A percentile compares a stretch with the other conserved stretches of the same genome.
These are phyloP conservation scores for Hypocreales sp. DNA, from an alignment of 2,329 filamentous ascomycete genomes.

Conservation along the genomic window DNA sequence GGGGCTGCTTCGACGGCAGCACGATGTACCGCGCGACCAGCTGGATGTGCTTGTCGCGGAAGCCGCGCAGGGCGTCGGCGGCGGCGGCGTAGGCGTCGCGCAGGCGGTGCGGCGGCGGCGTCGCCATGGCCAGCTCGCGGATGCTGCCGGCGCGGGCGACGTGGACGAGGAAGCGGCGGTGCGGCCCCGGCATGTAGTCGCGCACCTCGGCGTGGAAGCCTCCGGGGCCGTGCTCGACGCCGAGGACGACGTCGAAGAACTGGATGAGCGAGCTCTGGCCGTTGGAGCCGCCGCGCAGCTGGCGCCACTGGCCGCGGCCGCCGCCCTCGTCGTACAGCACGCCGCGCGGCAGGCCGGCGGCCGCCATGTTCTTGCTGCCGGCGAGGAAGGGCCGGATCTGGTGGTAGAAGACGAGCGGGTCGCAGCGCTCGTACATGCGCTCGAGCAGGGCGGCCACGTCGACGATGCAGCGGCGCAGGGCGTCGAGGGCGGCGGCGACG, in stretches of 20 bases:
- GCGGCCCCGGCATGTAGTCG: conserved; percentile 77
- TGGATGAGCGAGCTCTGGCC: conserved; percentile 87
- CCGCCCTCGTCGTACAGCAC: conserved; percentile 70
- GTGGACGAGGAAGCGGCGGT: conserved; percentile 62
- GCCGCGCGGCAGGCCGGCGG: conserved; percentile 67
- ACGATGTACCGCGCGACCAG: conserved; percentile 88
- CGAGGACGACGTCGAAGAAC: conserved; percentile 78
- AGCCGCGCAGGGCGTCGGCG: conserved; percentile 55
- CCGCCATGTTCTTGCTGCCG: conserved; percentile 82
- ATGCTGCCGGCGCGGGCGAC: conserved; percentile 60
- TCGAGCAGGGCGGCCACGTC: conserved; percentile 53
- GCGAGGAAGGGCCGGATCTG: conserved; percentile 77
- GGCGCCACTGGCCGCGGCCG: conserved; percentile 50
- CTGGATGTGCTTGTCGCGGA: conserved; percentile 77
- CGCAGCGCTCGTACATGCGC: conserved; percentile 80
- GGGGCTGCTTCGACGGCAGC: conserved; percentile 48
- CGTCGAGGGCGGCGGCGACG: conserved; percentile 48
- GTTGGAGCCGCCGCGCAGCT: conserved; percentile 82
- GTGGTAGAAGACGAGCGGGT: conserved; percentile 80
- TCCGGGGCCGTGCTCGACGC: conserved; percentile 51
- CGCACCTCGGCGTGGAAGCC: conserved; percentile 54
- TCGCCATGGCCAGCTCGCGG: conserved; percentile 45
- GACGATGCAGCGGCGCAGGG: conserved; percentile 51
- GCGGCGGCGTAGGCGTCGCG: conserved; percentile 49
- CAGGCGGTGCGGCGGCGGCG: conserved; percentile 29